phyloP scores from a whole-genome alignment of 2,329 filamentous ascomycete genomes.

The Calonectria hawksworthii region DNA sequence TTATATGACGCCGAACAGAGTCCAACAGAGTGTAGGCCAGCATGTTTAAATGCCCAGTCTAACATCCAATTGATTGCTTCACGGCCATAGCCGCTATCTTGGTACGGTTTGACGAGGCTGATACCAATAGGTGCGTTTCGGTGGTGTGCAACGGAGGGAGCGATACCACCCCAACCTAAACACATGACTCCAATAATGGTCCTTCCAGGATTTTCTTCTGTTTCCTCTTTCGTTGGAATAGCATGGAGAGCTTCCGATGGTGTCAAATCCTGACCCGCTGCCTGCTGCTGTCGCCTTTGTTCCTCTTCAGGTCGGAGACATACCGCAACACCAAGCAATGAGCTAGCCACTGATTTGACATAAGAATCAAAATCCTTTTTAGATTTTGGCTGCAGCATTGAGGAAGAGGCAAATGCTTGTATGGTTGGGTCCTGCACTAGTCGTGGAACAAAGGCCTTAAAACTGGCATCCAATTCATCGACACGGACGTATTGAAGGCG shows the following conservation, averaged over 20 bases:
- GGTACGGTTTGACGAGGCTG: constrained; percentile 50
- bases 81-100: constrained; percentile 59
- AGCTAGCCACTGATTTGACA: constrained; percentile 20
- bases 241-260: not conserved
- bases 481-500: constrained; percentile 29
- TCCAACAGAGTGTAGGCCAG: constrained; percentile 58
- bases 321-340: constrained; percentile 29
- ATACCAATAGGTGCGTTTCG: constrained; percentile 50
- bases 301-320: constrained; percentile 24
- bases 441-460: constrained; percentile 25
- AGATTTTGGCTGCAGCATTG: constrained; percentile 22
- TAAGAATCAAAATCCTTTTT: constrained; percentile 24
- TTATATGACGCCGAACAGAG: constrained; percentile 60
- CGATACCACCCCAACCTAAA: constrained; percentile 30
- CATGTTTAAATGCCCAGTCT: constrained; percentile 59
- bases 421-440: constrained; percentile 29
- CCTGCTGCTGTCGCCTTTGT: not conserved
- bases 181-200: constrained; percentile 33
- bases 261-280: not conserved
- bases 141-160: constrained; percentile 22
- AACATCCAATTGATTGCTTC: constrained; percentile 63
- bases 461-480: constrained; percentile 18
- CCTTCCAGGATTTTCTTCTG: not conserved
- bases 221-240: not conserved
- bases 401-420: constrained; percentile 17